A percentile compares a stretch with the other conserved stretches of the same genome.
phyloP scores from a whole-genome alignment of 306 rosid genomes.

The Quercus cerris region DNA sequence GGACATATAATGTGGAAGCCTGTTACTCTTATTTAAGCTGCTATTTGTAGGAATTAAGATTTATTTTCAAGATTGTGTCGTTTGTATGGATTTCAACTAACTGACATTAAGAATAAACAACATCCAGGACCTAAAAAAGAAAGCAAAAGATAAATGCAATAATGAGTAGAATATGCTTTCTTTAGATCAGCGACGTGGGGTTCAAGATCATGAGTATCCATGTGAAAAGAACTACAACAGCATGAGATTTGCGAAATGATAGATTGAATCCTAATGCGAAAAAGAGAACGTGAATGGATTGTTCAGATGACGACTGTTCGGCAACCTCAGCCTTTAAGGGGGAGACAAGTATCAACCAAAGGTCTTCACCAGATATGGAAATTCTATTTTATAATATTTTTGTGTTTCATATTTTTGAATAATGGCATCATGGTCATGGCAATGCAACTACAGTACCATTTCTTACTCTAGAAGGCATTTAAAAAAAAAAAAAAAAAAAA shows the following conservation, averaged over 20 bases:
- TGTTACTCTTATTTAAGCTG: neutral
- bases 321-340: slow-evolving; percentile 48
- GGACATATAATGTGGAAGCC: neutral
- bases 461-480: neutral
- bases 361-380: slow-evolving; percentile 30
- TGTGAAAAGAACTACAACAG: slow-evolving; percentile 42
- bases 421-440: neutral
- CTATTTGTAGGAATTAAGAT: slow-evolving; percentile 34
- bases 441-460: neutral
- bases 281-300: slow-evolving; percentile 49
- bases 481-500: no score
- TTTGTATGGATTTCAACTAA: slow-evolving; percentile 38
- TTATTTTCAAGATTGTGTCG: slow-evolving; percentile 51
- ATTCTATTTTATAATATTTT: neutral
- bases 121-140: neutral
- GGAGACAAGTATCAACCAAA: slow-evolving; percentile 57
- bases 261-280: slow-evolving; percentile 37
- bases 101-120: slow-evolving; percentile 4
- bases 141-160: slow-evolving; percentile 13
- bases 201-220: slow-evolving; percentile 59
- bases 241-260: slow-evolving; percentile 42
- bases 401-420: neutral
- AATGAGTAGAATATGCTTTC: slow-evolving; percentile 33
- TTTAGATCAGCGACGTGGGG: slow-evolving; percentile 43
- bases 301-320: slow-evolving; percentile 55